A percentile compares a stretch with the other conserved stretches of the same genome.
Conservation (phyloP, 2,329 filamentous ascomycete species). For the Periconia macrospinosa region DNA sequence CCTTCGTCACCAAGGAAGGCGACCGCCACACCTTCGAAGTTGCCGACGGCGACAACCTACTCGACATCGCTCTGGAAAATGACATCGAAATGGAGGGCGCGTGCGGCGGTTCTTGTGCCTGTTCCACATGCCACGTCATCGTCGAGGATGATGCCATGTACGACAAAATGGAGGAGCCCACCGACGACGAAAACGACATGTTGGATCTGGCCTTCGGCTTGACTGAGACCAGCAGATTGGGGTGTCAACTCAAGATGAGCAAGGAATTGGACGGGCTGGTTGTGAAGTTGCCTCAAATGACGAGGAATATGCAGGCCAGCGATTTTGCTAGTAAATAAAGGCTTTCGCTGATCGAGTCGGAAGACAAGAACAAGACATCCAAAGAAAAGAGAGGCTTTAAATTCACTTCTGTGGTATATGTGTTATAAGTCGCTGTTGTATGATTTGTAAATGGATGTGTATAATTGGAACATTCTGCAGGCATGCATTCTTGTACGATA, state of each 20-base stretch:
- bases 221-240: slow-evolving; percentile 80
- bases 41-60: slow-evolving; percentile 82
- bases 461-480: neutral
- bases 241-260: slow-evolving; percentile 90
- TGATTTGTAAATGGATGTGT: neutral
- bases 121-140: slow-evolving; percentile 90
- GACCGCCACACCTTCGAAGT: slow-evolving; percentile 76
- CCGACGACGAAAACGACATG: slow-evolving; percentile 51
- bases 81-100: slow-evolving; percentile 99
- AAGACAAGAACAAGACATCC: too few species aligned
- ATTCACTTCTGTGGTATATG: neutral
- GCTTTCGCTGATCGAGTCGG: neutral
- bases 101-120: slow-evolving; percentile 91
- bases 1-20: slow-evolving; percentile 91
- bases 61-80: slow-evolving; percentile 92
- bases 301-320: slow-evolving; percentile 90
- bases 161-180: slow-evolving; percentile 66
- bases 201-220: slow-evolving; percentile 86
- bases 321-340: slow-evolving; percentile 64
- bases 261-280: slow-evolving; percentile 85
- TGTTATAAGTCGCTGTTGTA: neutral
- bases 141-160: slow-evolving; percentile 73
- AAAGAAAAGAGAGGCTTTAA: neutral
- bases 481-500: slow-evolving; percentile 16
- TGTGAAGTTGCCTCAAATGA: slow-evolving; percentile 89